Percentiles rank a stretch among this genome's conserved stretches.
phyloP scores from a whole-genome alignment of 352 stramenopile species.

The Globisporangium heterothallicum region DNA sequence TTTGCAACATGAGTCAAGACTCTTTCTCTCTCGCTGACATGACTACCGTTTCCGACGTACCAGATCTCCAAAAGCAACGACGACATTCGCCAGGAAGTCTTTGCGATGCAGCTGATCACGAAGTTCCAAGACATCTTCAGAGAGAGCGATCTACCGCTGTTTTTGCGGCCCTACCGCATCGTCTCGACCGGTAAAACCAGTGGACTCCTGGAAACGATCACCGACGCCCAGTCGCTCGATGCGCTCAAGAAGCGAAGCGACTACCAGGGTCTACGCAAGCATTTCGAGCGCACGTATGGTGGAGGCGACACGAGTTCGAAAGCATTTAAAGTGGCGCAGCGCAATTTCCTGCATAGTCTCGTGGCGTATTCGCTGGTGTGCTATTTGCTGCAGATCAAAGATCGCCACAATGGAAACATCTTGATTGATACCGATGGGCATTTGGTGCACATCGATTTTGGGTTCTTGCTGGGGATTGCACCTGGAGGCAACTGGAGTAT shows the following conservation, averaged over 20 bases:
- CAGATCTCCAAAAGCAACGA: slow-evolving; percentile 96
- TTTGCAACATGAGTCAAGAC: too few relatives aligned
- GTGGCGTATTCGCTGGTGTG: slow-evolving; percentile 70
- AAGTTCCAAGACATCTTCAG: slow-evolving; percentile 92
- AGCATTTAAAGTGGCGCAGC: slow-evolving; percentile 44
- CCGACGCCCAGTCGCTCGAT: slow-evolving; percentile 94
- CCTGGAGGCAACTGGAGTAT: slow-evolving; percentile 91
- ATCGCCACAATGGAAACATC: slow-evolving; percentile 97
- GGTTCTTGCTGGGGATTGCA: slow-evolving; percentile 93
- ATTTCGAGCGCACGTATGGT: slow-evolving; percentile 90
- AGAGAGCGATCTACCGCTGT: slow-evolving; percentile 89
- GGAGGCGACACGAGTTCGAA: slow-evolving; percentile 33
- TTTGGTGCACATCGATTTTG: slow-evolving; percentile 97
- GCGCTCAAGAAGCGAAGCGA: slow-evolving; percentile 89
- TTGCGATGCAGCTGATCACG: slow-evolving; percentile 94
- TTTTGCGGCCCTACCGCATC: slow-evolving; percentile 92
- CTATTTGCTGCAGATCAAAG: slow-evolving; percentile 92
- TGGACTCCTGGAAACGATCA: slow-evolving; percentile 94
- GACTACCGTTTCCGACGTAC: too few relatives aligned
- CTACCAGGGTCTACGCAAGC: slow-evolving; percentile 78
- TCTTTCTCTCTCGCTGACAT: background rate
- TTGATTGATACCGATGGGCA: slow-evolving; percentile 88
- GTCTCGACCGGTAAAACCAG: slow-evolving; percentile 88
- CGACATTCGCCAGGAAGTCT: slow-evolving; percentile 94
- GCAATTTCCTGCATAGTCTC: slow-evolving; percentile 61